Evolutionary conservation across 1,284 basidiomycete genomes (phyloP).

Genomic region (Ustilago curta): DNA sequence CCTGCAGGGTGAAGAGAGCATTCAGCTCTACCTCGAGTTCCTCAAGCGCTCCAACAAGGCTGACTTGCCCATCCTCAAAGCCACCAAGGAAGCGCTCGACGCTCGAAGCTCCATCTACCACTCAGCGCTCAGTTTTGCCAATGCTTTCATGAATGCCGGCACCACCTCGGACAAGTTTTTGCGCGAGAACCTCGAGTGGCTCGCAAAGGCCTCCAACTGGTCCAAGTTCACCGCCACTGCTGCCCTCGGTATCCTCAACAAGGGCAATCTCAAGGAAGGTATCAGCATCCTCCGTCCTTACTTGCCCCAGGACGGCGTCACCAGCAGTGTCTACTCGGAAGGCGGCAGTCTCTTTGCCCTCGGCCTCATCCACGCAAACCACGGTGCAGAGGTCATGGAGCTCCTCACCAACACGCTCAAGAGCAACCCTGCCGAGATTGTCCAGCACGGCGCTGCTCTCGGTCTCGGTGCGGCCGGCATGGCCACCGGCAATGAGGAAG

Average conservation of each 20-base stretch:
- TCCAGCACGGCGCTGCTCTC: conserved; percentile 69
- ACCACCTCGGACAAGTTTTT: conserved; percentile 69
- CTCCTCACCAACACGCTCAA: conserved; percentile 66
- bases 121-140: conserved; percentile 68
- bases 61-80: conserved; percentile 67
- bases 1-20: conserved; percentile 66
- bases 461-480: conserved; percentile 69
- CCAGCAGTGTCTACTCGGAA: conserved; percentile 67
- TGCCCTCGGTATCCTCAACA: conserved; percentile 68
- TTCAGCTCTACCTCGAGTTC: conserved; percentile 68
- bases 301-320: conserved; percentile 65
- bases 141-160: conserved; percentile 69
- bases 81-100: conserved; percentile 67
- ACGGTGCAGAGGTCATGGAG: conserved; percentile 67
- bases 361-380: conserved; percentile 68
- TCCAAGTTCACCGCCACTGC: conserved; percentile 69
- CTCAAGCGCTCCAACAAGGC: conserved; percentile 66
- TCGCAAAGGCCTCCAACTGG: conserved; percentile 69
- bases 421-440: conserved; percentile 67
- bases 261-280: conserved; percentile 67
- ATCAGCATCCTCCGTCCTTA: conserved; percentile 66
- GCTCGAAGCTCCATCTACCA: conserved; percentile 69
- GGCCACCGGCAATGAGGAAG: conserved; percentile 68
- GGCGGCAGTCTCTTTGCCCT: conserved; percentile 68
- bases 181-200: conserved; percentile 69